These are phyloP conservation scores for Mortierella alpina DNA, from an alignment of 192 early-diverging fungal genomes.

Conservation along the genomic window DNA sequence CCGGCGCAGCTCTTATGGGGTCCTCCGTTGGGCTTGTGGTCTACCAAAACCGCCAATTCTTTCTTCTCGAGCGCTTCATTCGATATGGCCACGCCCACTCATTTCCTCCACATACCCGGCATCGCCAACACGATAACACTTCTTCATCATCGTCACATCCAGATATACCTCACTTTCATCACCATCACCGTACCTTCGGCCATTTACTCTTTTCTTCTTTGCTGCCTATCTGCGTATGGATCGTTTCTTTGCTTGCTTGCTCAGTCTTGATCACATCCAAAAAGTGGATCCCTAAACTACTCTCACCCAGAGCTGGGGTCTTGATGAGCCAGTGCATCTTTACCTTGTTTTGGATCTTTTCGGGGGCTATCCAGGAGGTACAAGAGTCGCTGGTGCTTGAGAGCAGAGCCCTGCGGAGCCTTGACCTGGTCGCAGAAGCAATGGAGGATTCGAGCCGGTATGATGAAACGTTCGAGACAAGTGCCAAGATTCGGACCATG, in stretches of 20 bases:
- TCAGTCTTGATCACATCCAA: constrained; percentile 6
- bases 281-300: constrained; percentile 19
- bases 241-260: not conserved
- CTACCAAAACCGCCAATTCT: constrained; percentile 41
- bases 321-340: constrained; percentile 34
- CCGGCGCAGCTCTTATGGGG: constrained; percentile 43
- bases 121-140: not conserved
- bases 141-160: constrained; percentile 6
- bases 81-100: not conserved
- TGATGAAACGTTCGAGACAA: constrained; percentile 5
- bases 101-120: not conserved
- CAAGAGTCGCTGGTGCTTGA: constrained; percentile 16
- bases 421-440: not conserved
- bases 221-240: constrained; percentile 27
- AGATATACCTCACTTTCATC: not conserved
- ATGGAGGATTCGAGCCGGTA: constrained; percentile 11
- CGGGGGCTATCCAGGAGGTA: constrained; percentile 24
- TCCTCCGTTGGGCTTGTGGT: constrained; percentile 37
- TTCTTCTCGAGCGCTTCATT: constrained; percentile 9
- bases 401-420: not conserved
- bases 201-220: constrained; percentile 14
- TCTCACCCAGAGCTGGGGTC: constrained; percentile 22
- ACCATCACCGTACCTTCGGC: not conserved
- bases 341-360: constrained; percentile 26
- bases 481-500: constrained; percentile 8